Base-by-base conservation (phyloP, 495 filamentous ascomycete species). In the Hapsidospora chrysogenum region DNA sequence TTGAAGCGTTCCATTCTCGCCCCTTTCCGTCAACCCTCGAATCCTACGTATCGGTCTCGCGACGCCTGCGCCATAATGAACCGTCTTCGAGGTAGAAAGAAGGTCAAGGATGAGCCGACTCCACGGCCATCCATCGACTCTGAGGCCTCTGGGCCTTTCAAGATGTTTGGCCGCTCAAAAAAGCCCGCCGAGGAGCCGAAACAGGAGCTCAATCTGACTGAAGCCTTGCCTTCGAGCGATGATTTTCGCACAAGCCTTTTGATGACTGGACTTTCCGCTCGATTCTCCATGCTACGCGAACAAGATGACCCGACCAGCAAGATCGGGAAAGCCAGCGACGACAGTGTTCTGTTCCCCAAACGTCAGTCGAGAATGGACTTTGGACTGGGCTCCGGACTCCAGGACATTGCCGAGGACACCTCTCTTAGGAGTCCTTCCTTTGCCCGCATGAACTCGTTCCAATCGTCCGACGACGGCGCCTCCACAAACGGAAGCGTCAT, bases 191-290 rank as follows among this genome's bases (percentile, higher is more conserved):
- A 65, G 43, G 68, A 75, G 47, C 52, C 64, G 4, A 77, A 76
- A 50, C 63, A 61, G 11, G 62, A 84, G 20, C 44, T 95, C 27
- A 78, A 96, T 40, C 56, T 95, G 13, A 53, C 76, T 2, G 60
- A 54, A 15, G 87, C 73, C 3, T 60, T 99, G 4, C 89, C 89
- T 2, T 66, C 85, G 0, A 71, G 61, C 13, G 85, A 96, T 50
- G 72, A 95, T 54, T 96, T 99, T 45, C 78, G 89, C n/a, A 99
- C 89, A 4, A 96, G 92, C 60, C 54, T 96, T 30, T 56, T 99
- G 17, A 93, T 99, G 89, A 81, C 85, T 4, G 89, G 86, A 32
- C 64, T 99, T 3, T 93, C 87, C 0, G 83, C 89, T 13, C 72
- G 89, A 2, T 99, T 99, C 52, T 95, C 87, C 41, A 96, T 99